phyloP scores from a whole-genome alignment of 2,329 filamentous ascomycete genomes.

The Diaporthe helianthi region DNA sequence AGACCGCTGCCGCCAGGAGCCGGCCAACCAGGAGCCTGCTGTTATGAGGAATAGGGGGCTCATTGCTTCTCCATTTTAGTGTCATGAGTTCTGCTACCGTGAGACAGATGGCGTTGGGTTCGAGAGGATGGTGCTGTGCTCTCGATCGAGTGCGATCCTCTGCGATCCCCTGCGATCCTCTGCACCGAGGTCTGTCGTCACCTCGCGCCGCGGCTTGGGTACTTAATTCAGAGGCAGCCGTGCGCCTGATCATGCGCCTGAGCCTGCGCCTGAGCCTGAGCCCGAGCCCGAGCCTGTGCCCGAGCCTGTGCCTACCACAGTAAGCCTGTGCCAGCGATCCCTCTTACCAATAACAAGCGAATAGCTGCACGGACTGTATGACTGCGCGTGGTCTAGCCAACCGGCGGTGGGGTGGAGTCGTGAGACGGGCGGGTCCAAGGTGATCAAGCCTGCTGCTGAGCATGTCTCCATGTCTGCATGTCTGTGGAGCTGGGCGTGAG shows the following conservation, averaged over 20 bases:
- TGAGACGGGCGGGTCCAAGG: background rate
- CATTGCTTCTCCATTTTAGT: background rate
- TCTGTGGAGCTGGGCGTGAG: background rate
- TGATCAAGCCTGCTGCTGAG: background rate
- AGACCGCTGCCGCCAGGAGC: background rate
- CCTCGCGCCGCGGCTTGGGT: background rate
- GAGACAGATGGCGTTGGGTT: background rate
- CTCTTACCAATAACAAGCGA: background rate
- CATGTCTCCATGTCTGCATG: too few species aligned
- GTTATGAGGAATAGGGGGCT: background rate
- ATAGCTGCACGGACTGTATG: conserved; percentile 1
- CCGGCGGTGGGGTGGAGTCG: too few species aligned
- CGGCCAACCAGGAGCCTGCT: background rate
- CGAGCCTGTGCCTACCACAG: background rate
- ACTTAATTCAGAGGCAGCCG: background rate
- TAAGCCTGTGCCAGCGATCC: background rate
- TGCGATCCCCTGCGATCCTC: background rate
- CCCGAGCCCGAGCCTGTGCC: too few species aligned
- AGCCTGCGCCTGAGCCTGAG: background rate
- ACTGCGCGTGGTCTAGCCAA: background rate
- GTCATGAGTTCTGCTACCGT: background rate
- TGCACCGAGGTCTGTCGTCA: background rate
- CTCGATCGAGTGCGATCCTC: background rate
- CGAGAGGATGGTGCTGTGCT: background rate
- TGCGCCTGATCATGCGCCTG: background rate